Conservation (phyloP, 2,329 filamentous ascomycete genomes). For the Alternaria sp. region DNA sequence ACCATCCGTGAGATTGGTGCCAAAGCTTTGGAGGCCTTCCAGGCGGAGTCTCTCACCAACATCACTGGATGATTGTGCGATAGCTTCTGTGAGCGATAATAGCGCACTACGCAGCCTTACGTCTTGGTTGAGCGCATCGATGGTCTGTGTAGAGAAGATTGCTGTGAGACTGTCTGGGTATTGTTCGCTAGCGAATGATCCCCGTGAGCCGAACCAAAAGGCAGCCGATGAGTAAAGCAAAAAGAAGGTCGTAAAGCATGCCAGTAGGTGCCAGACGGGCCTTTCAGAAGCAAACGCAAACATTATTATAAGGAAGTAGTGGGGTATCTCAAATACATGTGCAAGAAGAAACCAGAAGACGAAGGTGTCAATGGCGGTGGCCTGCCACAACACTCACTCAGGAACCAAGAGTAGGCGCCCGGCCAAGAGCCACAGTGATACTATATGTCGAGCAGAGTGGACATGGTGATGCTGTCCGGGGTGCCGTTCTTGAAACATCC, state of each 20-base stretch:
- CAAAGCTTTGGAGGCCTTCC: slow-evolving; percentile 23
- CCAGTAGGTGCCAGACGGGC: slow-evolving; percentile 34
- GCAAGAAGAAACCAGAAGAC: slow-evolving; percentile 3
- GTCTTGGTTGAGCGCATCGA: slow-evolving; percentile 35
- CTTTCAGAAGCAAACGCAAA: slow-evolving; percentile 31
- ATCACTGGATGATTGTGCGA: slow-evolving; percentile 28
- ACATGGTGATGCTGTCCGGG: slow-evolving; percentile 2
- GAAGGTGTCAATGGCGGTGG: slow-evolving; percentile 7
- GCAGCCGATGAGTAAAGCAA: slow-evolving; percentile 23
- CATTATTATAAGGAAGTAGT: slow-evolving; percentile 32
- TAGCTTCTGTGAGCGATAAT: slow-evolving; percentile 26
- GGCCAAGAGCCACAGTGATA: slow-evolving; percentile 1
- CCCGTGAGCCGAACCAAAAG: slow-evolving; percentile 23
- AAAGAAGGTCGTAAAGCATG: slow-evolving; percentile 15
- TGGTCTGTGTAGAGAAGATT: slow-evolving; percentile 28
- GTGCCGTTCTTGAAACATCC: slow-evolving; percentile 30
- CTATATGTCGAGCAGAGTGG: slow-evolving; percentile 18
- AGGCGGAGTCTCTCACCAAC: slow-evolving; percentile 23
- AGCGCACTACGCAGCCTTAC: slow-evolving; percentile 27
- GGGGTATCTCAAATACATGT: slow-evolving; percentile 10
- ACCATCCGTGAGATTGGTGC: slow-evolving; percentile 22
- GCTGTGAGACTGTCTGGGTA: slow-evolving; percentile 9
- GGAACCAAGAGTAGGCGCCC: not conserved
- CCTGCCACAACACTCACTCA: slow-evolving; percentile 14
- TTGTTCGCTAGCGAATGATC: not conserved